Conservation (phyloP, 2,329 filamentous ascomycete species). For the Colletotrichum destructivum region DNA sequence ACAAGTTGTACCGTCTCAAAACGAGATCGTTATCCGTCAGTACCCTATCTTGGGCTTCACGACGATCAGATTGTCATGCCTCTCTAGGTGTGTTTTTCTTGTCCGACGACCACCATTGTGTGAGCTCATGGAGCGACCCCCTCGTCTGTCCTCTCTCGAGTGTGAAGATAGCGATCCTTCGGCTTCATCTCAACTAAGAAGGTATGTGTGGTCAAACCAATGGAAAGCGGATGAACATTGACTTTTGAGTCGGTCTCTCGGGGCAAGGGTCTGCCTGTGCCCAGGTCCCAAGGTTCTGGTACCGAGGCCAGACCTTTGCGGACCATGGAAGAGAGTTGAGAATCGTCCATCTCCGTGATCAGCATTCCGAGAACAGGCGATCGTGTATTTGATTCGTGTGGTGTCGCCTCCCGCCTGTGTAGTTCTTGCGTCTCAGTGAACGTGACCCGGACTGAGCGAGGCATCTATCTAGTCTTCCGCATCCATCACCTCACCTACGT, state of each 20-base stretch:
- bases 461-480: no score
- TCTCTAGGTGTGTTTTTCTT: neutral
- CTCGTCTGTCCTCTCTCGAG: neutral
- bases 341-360: neutral
- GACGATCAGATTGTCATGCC: neutral
- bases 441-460: neutral
- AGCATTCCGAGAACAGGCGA: neutral
- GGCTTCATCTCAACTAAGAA: neutral
- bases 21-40: neutral
- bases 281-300: neutral
- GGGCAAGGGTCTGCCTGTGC: neutral
- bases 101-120: neutral
- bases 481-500: no score
- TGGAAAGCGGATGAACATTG: neutral
- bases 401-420: conserved; percentile 4
- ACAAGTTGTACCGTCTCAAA: neutral
- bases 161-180: neutral
- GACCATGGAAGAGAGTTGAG: neutral
- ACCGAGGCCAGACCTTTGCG: neutral
- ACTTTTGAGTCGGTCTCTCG: neutral
- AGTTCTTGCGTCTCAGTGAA: neutral
- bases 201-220: neutral
- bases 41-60: neutral
- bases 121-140: neutral
- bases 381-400: neutral